Evolutionary conservation across 2,329 filamentous ascomycete genomes (phyloP), one percentile per base, ranked within the genome.

Genomic region (Apiospora saccharicola): DNA sequence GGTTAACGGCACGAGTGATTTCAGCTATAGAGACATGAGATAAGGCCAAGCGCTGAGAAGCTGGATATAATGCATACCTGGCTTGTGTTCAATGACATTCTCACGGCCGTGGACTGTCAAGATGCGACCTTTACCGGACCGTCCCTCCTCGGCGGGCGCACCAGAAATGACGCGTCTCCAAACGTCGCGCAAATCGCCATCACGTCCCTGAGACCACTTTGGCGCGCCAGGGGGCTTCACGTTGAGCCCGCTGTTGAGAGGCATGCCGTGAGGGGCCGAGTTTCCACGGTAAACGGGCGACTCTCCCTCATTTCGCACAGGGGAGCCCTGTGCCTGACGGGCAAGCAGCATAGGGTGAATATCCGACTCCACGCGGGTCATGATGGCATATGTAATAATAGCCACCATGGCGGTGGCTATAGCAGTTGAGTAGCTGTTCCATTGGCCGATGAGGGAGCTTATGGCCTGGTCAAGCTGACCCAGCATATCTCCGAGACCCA

Each of bases 301-400:
- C 83, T 98, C 93, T 76, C 94, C 93, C 72, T 93, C 90, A 77
- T 96, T 91, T 77, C 96, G 90, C 70, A 98, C 93, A 16, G 92
- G 90, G 12, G 94, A 93, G 69, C 93, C 88, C 75, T 91, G 88
- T 3, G 94, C 90, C 86, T 98, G 96, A 71, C 96, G 90, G 71
- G 94, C 93, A 41, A 99, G 91, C 68, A 98, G 89, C 82, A 98
- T 91, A 46, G 96, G 96, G 82, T 98, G 96, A 6, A 93, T 93
- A 84, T 99, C 96, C 7, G 96, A 93, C 70, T 98, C 96, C 73
- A 90, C 89, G 69, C 90, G 88, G 74, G 90, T 90, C 78, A 93
- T 85, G 75, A 97, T 84, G 64, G 91, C 89, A 82, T 94, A 95
- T 72, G 91, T 87, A 72, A 96, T 82, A 78, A 95, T 88, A 71